These are phyloP conservation scores for Striga hermonthica DNA, from an alignment of 305 asterid genomes.

Conservation along the genomic window DNA sequence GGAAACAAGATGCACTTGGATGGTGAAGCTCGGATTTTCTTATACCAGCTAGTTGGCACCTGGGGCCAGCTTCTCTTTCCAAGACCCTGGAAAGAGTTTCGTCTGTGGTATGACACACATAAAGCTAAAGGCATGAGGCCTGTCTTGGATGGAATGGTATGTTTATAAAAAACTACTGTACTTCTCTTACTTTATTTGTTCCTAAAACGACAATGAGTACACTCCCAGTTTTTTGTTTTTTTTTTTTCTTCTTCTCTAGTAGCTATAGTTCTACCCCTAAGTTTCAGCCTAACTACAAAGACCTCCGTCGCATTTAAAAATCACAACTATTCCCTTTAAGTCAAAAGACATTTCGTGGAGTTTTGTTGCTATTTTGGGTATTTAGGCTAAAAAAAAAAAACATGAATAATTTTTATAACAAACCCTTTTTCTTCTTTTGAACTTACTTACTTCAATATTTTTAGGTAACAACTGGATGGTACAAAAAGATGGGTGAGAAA, in stretches of 20 bases:
- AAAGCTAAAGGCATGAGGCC: slow-evolving; percentile 70
- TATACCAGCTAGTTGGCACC: slow-evolving; percentile 82
- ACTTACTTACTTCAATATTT: slow-evolving; percentile 10
- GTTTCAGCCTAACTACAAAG: background rate
- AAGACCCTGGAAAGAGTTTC: slow-evolving; percentile 80
- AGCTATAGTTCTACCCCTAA: background rate
- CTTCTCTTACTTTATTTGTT: slow-evolving; percentile 18
- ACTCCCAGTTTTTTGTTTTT: background rate
- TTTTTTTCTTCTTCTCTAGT: background rate
- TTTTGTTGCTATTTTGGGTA: background rate
- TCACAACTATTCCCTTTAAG: background rate
- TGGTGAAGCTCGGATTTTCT: slow-evolving; percentile 48
- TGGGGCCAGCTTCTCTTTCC: slow-evolving; percentile 95
- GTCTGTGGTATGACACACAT: slow-evolving; percentile 66
- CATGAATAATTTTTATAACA: background rate
- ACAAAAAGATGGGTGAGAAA: slow-evolving; percentile 74
- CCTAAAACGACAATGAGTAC: background rate
- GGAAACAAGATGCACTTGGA: slow-evolving; percentile 68
- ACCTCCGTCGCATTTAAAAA: background rate
- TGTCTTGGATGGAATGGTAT: slow-evolving; percentile 78
- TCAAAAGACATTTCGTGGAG: background rate
- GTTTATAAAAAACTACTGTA: background rate
- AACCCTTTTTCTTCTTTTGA: background rate
- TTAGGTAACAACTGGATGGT: slow-evolving; percentile 86
- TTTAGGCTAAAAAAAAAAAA: background rate